Conservation (phyloP, 225 moss, liverwort and hornwort genomes). For the Sphagnum tenellum region DNA sequence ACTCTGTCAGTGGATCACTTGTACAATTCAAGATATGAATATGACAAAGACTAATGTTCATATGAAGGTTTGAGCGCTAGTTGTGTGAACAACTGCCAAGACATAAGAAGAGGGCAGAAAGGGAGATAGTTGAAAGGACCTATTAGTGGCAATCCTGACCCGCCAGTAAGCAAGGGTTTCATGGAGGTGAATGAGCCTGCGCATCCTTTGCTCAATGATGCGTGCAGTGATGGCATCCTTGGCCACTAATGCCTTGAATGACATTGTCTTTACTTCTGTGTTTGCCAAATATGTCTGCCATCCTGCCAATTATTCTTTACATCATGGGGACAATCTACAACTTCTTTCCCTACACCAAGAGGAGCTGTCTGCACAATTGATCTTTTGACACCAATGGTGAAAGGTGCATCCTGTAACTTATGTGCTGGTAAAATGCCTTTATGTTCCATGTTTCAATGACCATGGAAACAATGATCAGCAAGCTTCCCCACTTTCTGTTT, state of each 20-base stretch:
- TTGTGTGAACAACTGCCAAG: neutral
- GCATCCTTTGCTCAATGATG: constrained; percentile 82
- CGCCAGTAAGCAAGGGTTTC: constrained; percentile 81
- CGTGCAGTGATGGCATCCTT: constrained; percentile 61
- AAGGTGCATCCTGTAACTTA: too few species aligned
- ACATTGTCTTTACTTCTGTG: constrained; percentile 62
- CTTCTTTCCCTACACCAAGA: too few species aligned
- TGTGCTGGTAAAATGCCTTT: too few species aligned
- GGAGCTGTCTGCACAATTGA: too few species aligned
- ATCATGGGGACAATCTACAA: too few species aligned
- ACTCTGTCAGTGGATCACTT: too few species aligned
- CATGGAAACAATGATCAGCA: too few species aligned
- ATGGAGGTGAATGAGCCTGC: constrained; percentile 73
- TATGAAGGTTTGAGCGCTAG: neutral
- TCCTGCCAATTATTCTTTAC: neutral
- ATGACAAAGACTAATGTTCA: too few species aligned
- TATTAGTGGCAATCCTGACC: constrained; percentile 50
- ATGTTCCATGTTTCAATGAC: too few species aligned
- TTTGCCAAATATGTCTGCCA: constrained; percentile 56
- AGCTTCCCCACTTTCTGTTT: too few species aligned
- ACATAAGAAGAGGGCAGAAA: neutral
- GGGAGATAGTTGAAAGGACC: constrained; percentile 12
- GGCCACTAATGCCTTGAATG: constrained; percentile 70
- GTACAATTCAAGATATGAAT: too few species aligned
- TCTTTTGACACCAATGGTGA: too few species aligned